Percentiles rank a stretch among this genome's conserved stretches.
Conservation (phyloP, 2,329 filamentous ascomycete genomes). For the Pseudocercospora crystallina region DNA sequence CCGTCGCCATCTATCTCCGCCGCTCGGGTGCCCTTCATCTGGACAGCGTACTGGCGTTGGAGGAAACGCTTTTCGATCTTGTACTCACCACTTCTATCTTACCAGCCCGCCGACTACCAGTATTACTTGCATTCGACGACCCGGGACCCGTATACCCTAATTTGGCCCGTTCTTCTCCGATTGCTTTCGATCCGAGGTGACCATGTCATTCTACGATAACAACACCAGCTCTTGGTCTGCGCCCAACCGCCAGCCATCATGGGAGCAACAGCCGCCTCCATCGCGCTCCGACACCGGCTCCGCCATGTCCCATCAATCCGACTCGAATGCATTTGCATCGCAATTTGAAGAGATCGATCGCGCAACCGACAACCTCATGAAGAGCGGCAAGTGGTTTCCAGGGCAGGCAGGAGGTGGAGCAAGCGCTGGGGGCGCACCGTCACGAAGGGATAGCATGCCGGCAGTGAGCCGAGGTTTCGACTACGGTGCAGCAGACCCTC, state of each 20-base stretch:
- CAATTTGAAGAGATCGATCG: constrained; percentile 97
- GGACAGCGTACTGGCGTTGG: too few relatives aligned
- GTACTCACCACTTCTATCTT: neutral
- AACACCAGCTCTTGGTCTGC: constrained; percentile 59
- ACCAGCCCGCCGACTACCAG: constrained; percentile 9
- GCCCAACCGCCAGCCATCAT: constrained; percentile 63
- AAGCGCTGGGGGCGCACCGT: constrained; percentile 9
- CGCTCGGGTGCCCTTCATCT: too few relatives aligned
- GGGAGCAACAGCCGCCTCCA: constrained; percentile 65
- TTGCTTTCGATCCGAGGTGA: constrained; percentile 3
- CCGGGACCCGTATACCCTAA: constrained; percentile 24
- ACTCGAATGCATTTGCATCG: constrained; percentile 74
- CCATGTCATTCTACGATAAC: constrained; percentile 70
- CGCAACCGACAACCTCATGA: constrained; percentile 90
- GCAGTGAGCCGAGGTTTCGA: constrained; percentile 48
- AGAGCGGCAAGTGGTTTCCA: constrained; percentile 88
- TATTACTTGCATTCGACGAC: constrained; percentile 12
- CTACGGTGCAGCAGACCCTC: constrained; percentile 56
- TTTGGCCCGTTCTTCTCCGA: constrained; percentile 18
- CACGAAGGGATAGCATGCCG: constrained; percentile 77
- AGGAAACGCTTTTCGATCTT: too few relatives aligned
- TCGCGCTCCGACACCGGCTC: constrained; percentile 75
- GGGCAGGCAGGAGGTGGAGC: constrained; percentile 29
- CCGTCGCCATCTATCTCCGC: too few relatives aligned
- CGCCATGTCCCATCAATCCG: constrained; percentile 61